Evolutionary conservation across 441 rosid genomes (phyloP), one percentile per base, ranked within the genome.

Genomic region (Syzygium syzygioides): DNA sequence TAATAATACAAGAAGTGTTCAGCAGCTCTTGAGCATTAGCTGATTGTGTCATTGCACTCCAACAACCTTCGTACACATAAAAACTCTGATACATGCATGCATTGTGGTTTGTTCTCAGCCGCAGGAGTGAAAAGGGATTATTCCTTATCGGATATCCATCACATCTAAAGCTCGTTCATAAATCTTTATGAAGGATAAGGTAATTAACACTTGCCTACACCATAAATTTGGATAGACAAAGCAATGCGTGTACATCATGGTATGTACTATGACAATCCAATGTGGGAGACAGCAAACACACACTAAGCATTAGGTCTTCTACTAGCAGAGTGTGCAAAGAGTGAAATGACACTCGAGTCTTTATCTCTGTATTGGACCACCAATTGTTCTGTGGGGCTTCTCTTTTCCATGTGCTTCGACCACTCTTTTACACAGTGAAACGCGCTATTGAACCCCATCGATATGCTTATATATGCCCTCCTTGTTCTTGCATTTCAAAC

Each of bases 371-470:
- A 87, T 86, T 76, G 87, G 90, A 52, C 56, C 62, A 59, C 62
- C n/a, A 30, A 86, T 76, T 76, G 52, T 9, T 41, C n/a, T 23
- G 88, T 89, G 85, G 90, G 41, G 34, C 32, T 59, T 23, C 79
- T 12, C 88, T 91, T 91, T 91, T 91, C 89, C 93, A 92, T 91
- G 93, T 90, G 93, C 92, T 30, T 89, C 86, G 26, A 32, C 91
- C 90, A 85, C 88, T 57, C 37, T 6, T 41, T 18, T 76, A 19
- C n/a, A 48, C 55, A 87, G 55, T n/a, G 19, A 87, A 90, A 87
- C 92, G 89, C 85, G 52, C 83, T 76, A 87, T 90, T 68, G 86
- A 87, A 76, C 88, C 89, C 90, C 91, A 50, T 68, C 12, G 52
- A 87, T 32, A 54, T 91, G 59, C 92, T 89, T 94, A 94, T 93